Evolutionary conservation across 2,329 filamentous ascomycete genomes (phyloP), one percentile per base, ranked within the genome.

Genomic region (Hymenoscyphus linearis): DNA sequence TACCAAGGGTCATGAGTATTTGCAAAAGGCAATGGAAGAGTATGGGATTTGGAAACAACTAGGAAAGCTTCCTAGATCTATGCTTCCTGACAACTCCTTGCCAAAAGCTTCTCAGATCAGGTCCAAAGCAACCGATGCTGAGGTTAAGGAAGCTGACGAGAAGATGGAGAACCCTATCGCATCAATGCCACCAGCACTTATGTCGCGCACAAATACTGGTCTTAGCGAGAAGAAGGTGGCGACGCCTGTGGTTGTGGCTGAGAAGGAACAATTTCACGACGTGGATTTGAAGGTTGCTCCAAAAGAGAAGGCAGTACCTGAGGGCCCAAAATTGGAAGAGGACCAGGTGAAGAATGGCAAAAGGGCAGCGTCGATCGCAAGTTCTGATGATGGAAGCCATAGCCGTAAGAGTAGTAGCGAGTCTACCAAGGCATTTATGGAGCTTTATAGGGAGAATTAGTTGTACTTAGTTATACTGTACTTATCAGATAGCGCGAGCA

Each of bases 31-130:
- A 13, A 55, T 67, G 1, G 36, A 26, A 18, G 60, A 60, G 13
- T 69, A 66, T 62, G 63, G 61, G 9, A 54, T 70, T 22, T 68
- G 68, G 68, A 63, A 40, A 25, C 64, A 61, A 22, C 36, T 70
- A 12, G 67, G 66, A 12, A 61, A 63, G 5, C 52, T 69, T 10
- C 67, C 67, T 10, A 59, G 67, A 55, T 47, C 36, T 27, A 60
- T 65, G n/a, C 60, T 69, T 14, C 66, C 67, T 53, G 61, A 63
- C 35, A 55, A 47, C 40, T 54, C 52, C 1, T 14, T 55, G 34
- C 58, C 50, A 12, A 60, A 60, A 34, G 52, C 52, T 35, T 55
- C 52, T 27, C 52, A 55, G 34, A 55, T 47, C 16, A 60, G 44
- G 25, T 22, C 34, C 1, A 60, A 34, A 9, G 50, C 12, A 10